These are phyloP conservation scores for Aspergillus glaucus DNA, from an alignment of 2,329 filamentous ascomycete species.

Conservation along the genomic window DNA sequence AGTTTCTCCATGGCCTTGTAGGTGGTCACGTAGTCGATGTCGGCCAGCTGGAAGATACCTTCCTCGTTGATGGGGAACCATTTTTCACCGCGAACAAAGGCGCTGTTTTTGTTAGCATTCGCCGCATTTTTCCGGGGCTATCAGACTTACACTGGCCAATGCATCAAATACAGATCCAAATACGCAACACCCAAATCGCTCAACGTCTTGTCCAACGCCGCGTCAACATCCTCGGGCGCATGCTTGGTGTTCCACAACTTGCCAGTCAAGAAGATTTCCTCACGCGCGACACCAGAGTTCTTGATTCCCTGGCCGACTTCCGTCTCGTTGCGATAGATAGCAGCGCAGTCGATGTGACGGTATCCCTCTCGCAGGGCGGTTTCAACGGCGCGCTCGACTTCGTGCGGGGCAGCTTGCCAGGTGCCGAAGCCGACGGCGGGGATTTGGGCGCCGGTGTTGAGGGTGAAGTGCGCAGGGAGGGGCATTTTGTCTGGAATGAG, in stretches of 20 bases:
- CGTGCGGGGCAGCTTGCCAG: conserved; percentile 66
- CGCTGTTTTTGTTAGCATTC: conserved; percentile 11
- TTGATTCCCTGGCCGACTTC: conserved; percentile 62
- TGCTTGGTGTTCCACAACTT: conserved; percentile 80
- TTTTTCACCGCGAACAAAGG: conserved; percentile 15
- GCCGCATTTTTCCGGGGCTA: conserved; percentile 7
- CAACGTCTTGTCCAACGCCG: conserved; percentile 56
- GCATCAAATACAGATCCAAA: conserved; percentile 65
- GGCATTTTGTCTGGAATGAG: not conserved
- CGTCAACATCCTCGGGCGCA: conserved; percentile 52
- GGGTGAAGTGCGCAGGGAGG: conserved; percentile 17
- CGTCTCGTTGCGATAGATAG: conserved; percentile 70
- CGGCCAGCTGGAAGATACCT: conserved; percentile 15
- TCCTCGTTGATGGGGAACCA: conserved; percentile 18
- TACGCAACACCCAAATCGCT: conserved; percentile 58
- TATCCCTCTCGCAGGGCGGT: conserved; percentile 62
- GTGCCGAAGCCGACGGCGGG: conserved; percentile 69
- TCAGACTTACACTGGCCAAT: conserved; percentile 36
- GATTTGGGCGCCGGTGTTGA: conserved; percentile 19
- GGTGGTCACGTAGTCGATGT: conserved; percentile 33
- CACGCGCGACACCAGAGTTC: conserved; percentile 58
- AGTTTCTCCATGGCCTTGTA: conserved; percentile 55
- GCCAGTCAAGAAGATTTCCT: conserved; percentile 66
- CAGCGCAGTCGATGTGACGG: conserved; percentile 40
- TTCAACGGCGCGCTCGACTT: conserved; percentile 66